Conservation (phyloP, 2,329 filamentous ascomycete species). For the Beauveria scarabaeidicola region DNA sequence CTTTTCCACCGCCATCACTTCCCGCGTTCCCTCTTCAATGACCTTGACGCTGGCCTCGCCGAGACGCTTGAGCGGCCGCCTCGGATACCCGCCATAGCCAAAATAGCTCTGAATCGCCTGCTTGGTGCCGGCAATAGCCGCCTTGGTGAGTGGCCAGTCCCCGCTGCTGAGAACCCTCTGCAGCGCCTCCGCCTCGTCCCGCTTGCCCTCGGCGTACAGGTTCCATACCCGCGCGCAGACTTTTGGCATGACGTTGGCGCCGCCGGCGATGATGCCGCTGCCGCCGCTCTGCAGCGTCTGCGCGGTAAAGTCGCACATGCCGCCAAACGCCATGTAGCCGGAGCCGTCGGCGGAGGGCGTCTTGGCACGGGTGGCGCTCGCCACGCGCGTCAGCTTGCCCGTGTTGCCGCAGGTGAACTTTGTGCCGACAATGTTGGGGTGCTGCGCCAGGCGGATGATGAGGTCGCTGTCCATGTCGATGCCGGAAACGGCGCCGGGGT, state of each 20-base stretch:
- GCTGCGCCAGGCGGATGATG: conserved; percentile 67
- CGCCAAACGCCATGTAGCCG: conserved; percentile 79
- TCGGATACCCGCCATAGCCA: conserved; percentile 71
- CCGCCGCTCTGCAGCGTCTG: conserved; percentile 74
- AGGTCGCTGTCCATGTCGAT: conserved; percentile 88
- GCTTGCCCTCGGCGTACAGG: conserved; percentile 63
- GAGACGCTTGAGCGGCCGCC: conserved; percentile 62
- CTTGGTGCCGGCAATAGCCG: conserved; percentile 81
- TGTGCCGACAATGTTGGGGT: conserved; percentile 78
- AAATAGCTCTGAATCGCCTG: conserved; percentile 70
- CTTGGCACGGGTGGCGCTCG: conserved; percentile 60
- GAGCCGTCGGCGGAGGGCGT: conserved; percentile 51
- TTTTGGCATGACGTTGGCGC: conserved; percentile 80
- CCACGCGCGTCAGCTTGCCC: conserved; percentile 79
- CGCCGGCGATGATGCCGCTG: conserved; percentile 76
- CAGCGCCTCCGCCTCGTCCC: conserved; percentile 63
- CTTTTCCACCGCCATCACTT: conserved; percentile 59
- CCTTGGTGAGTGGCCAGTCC: conserved; percentile 77
- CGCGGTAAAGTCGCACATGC: conserved; percentile 79
- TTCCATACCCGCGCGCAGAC: conserved; percentile 72
- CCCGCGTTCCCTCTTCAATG: conserved; percentile 48
- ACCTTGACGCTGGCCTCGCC: conserved; percentile 44
- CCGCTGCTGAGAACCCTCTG: conserved; percentile 71
- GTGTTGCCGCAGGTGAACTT: conserved; percentile 92
- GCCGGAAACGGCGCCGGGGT: conserved; percentile 76